Conservation (phyloP, 768 basidiomycete genomes). For the Tricholoma hemisulphureum region DNA sequence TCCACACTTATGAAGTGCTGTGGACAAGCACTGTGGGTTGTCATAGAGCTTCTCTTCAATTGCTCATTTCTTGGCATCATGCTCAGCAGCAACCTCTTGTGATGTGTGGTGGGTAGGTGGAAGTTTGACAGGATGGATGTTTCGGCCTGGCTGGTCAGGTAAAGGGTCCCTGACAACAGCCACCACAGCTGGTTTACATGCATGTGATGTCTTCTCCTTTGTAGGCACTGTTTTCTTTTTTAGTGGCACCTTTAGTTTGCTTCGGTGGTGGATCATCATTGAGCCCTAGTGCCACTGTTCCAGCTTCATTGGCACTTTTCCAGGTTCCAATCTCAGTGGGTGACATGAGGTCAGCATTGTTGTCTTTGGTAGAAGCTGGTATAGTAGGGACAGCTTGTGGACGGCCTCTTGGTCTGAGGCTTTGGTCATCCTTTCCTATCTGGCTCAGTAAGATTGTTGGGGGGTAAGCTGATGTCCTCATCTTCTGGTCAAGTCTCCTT, state of each 20-base stretch:
- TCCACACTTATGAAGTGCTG: neutral
- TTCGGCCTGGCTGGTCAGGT: conserved; percentile 12
- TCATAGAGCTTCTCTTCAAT: neutral
- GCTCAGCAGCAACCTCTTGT: conserved; percentile 11
- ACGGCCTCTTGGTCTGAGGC: neutral
- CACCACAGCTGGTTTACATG: neutral
- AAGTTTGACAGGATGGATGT: conserved; percentile 8
- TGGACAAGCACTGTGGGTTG: conserved; percentile 1
- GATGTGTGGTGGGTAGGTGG: conserved; percentile 3
- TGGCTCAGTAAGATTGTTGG: neutral
- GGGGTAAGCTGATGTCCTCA: neutral
- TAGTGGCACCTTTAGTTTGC: neutral
- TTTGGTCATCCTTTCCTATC: neutral
- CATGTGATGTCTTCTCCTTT: neutral
- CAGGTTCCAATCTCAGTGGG: neutral
- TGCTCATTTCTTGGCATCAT: neutral
- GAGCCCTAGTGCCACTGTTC: neutral
- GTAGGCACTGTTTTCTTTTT: conserved; percentile 3
- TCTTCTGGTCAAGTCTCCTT: neutral
- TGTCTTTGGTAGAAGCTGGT: neutral
- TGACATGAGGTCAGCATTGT: neutral
- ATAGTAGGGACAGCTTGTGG: neutral
- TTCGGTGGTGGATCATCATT: conserved; percentile 1
- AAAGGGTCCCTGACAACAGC: conserved; percentile 7
- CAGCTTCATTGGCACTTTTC: neutral